Evolutionary conservation across 768 basidiomycete genomes (phyloP), one percentile per base, ranked within the genome.

Genomic region (Lactifluus volemus): DNA sequence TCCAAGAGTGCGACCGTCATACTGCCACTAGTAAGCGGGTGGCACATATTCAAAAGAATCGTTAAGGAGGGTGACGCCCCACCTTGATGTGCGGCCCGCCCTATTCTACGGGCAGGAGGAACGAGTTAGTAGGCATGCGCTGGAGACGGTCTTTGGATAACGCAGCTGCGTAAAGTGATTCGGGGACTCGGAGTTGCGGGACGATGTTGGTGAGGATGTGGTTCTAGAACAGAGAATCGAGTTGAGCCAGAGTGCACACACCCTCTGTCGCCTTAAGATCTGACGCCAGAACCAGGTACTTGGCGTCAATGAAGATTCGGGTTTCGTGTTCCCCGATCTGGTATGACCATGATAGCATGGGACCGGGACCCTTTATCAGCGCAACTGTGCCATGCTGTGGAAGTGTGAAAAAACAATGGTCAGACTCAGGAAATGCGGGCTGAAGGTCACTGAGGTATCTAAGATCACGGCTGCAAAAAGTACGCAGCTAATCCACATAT

Each of bases 31-130:
- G 97, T 99, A 19, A 99, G 79, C 2, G 97, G 96, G 72, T 99
- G 97, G 0, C 97, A 89, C 95, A 98, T 98, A 71, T 98, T 99
- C 88, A 92, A 96, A n/a, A 2, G 96, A 85, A 70, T 98, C 97
- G 1, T 97, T 97, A 36, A 97, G 77, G 63, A 98, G 83, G 60
- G 98, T 75, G 10, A 84, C 84, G 29, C 92, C 91, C 52, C 84
- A 2, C 79, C 64, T 83, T 87, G 6, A 70, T 74, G 58, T 67
- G 72, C 64, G 63, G 63, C 2, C 60, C 73, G 9, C 77, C 75
- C 69, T 96, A 95, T 61, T 84, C 76, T 3, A 86, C 77, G 0
- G 94, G 75, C 0, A 96, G 91, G 1, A 99, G 80, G 78, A 90
- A 97, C 0, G 91, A 89, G 71, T 98, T n/a, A n/a, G 1, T 98